Conservation (phyloP, 306 rosid species). For the Medicago lupulina region DNA sequence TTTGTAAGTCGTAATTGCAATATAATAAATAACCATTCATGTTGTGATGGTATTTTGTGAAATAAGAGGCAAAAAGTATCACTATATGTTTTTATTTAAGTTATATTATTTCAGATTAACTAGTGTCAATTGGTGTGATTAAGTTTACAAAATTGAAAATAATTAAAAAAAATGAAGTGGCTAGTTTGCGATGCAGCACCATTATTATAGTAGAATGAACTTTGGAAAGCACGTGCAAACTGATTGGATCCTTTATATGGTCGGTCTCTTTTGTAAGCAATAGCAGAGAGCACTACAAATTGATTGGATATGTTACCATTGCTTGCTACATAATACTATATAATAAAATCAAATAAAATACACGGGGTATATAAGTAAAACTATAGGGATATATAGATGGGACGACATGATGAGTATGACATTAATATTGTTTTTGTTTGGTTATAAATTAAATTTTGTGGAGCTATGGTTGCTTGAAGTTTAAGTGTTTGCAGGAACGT, state of each 20-base stretch:
- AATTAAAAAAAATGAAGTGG: too few species aligned
- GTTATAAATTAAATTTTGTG: not conserved
- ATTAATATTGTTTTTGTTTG: not conserved
- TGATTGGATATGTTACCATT: not conserved
- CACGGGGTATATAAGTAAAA: not conserved
- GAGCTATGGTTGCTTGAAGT: constrained; percentile 1
- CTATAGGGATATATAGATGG: too few species aligned
- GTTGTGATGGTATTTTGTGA: too few species aligned
- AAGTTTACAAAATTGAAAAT: too few species aligned
- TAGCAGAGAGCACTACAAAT: constrained; percentile 8
- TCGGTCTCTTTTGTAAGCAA: constrained; percentile 17
- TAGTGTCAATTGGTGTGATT: too few species aligned
- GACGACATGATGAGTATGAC: not conserved
- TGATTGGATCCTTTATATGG: constrained; percentile 29
- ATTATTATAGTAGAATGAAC: not conserved
- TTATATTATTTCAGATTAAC: too few species aligned
- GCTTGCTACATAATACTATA: not conserved
- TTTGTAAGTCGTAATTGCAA: too few species aligned
- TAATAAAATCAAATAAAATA: not conserved
- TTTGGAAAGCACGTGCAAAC: constrained; percentile 39
- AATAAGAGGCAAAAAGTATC: too few species aligned
- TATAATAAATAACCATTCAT: too few species aligned
- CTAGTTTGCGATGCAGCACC: constrained; percentile 1
- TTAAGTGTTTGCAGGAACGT: constrained; percentile 3
- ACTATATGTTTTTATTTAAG: too few species aligned